Conservation (phyloP, 345 rosid genomes). For the Cardamine occulta region DNA sequence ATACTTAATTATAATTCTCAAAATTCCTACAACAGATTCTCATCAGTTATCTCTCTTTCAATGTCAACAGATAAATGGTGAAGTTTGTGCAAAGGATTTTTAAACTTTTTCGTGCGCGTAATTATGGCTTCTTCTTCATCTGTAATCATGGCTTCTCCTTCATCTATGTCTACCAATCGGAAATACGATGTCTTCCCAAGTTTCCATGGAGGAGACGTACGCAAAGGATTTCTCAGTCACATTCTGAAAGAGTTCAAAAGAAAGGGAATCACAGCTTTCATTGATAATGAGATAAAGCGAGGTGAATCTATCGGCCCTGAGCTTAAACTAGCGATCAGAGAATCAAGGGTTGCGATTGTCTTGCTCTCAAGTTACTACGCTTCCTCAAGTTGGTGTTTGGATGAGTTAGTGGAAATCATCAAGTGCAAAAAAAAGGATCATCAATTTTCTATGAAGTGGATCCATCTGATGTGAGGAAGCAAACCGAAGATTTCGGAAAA, state of each 20-base stretch:
- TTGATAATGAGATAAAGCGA: constrained; percentile 6
- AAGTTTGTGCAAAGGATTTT: no score
- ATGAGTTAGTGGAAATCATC: constrained; percentile 16
- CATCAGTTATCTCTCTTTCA: no score
- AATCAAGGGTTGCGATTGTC: constrained; percentile 3
- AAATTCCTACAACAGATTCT: no score
- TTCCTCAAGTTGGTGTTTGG: constrained; percentile 17
- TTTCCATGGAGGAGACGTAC: constrained; percentile 14
- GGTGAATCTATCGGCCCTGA: constrained; percentile 12
- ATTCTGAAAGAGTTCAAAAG: constrained; percentile 13
- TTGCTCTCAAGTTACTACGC: constrained; percentile 16
- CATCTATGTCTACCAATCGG: no score
- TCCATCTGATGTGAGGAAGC: constrained; percentile 29
- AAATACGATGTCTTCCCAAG: constrained; percentile 21
- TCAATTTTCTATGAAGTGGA: constrained; percentile 4
- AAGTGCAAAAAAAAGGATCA: background rate
- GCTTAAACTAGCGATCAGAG: background rate
- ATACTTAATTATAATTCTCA: no score
- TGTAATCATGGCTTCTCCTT: no score
- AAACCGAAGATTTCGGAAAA: background rate
- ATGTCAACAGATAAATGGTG: no score
- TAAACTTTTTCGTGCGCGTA: no score
- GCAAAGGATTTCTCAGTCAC: constrained; percentile 19
- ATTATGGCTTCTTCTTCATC: no score
- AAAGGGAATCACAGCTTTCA: constrained; percentile 16